Evolutionary conservation across 2,329 filamentous ascomycete genomes (phyloP).

Genomic region (Pseudogymnoascus sp.): DNA sequence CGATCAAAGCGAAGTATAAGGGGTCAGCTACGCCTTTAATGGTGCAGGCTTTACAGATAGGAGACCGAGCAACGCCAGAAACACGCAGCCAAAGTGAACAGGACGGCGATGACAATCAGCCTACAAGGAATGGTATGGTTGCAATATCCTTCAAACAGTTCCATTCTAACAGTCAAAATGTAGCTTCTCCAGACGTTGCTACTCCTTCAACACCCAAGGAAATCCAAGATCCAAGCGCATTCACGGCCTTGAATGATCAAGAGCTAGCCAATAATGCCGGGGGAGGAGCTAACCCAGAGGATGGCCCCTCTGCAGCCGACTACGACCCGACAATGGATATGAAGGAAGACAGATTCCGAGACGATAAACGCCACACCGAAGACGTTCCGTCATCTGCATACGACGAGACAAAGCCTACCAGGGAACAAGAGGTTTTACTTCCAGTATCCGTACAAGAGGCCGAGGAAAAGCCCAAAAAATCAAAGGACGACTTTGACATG

Average conservation of each 20-base stretch:
- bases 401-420: conserved; percentile 47
- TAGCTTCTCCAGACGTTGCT: conserved; percentile 26
- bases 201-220: conserved; percentile 29
- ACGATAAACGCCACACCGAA: conserved; percentile 55
- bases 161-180: conserved; percentile 14
- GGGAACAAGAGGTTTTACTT: conserved; percentile 43
- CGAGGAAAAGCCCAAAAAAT: conserved; percentile 32
- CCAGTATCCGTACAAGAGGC: conserved; percentile 26
- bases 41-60: conserved; percentile 48
- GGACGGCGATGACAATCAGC: conserved; percentile 16
- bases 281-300: conserved; percentile 38
- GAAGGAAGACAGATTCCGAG: conserved; percentile 69
- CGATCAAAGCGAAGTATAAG: conserved; percentile 75
- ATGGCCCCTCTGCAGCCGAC: conserved; percentile 84
- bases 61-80: conserved; percentile 26
- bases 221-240: conserved; percentile 30
- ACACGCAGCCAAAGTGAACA: conserved; percentile 19
- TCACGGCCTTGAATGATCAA: conserved; percentile 58
- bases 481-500: conserved; percentile 71
- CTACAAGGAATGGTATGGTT: conserved; percentile 31
- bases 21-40: conserved; percentile 62
- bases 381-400: conserved; percentile 46
- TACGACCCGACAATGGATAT: conserved; percentile 87
- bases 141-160: neutral
- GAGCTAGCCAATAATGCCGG: conserved; percentile 52